Evolutionary conservation across 495 filamentous ascomycete species (phyloP).

Genomic region (Lineolata rhizophorae): DNA sequence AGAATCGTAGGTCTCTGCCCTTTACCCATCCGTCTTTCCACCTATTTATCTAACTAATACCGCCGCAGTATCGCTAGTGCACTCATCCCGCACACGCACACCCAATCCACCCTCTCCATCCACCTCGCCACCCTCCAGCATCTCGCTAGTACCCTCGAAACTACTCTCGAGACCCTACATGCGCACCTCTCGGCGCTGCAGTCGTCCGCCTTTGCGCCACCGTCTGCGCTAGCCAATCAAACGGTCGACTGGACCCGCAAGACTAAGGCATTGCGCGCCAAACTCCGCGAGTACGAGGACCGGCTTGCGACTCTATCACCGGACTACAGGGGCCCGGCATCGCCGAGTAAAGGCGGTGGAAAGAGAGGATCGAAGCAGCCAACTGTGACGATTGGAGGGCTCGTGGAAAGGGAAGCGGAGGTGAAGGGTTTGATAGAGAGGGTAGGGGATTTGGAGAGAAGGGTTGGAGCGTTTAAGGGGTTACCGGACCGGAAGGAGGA

Average conservation of each 20-base stretch:
- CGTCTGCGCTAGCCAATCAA: constrained; percentile 28
- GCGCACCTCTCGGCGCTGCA: constrained; percentile 2
- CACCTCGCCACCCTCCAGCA: constrained; percentile 4
- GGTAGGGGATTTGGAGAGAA: constrained; percentile 33
- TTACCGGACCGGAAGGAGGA: constrained; percentile 46
- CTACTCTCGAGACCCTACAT: constrained; percentile 6
- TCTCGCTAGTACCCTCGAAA: constrained; percentile 18
- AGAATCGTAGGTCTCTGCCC: neutral
- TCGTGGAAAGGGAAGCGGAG: no score
- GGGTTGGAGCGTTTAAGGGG: constrained; percentile 38
- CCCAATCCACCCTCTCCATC: neutral
- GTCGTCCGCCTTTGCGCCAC: constrained; percentile 25
- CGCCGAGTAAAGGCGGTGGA: constrained; percentile 16
- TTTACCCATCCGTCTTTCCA: neutral
- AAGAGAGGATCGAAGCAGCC: no score
- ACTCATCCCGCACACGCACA: neutral
- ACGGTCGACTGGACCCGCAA: constrained; percentile 39
- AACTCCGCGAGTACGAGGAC: constrained; percentile 35
- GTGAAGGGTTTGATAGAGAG: constrained; percentile 25
- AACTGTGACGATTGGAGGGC: no score
- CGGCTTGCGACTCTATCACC: constrained; percentile 23
- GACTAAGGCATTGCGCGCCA: constrained; percentile 32
- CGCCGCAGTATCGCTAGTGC: neutral
- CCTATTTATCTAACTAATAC: neutral
- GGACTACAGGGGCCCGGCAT: neutral